Conservation (phyloP, 1,284 basidiomycete genomes). For the Ustilago cynodontis region DNA sequence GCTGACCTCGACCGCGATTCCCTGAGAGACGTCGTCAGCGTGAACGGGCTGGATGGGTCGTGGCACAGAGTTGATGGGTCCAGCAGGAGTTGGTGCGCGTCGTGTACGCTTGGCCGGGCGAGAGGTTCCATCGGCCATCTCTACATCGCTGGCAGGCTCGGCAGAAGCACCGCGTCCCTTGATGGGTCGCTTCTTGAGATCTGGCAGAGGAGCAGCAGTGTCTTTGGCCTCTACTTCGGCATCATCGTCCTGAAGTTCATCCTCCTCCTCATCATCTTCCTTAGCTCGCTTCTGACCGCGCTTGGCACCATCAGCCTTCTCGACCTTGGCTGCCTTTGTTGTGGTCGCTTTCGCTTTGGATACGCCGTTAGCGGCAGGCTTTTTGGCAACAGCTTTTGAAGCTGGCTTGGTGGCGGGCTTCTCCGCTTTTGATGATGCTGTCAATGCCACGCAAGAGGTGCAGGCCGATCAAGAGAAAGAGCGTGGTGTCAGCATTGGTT, state of each 20-base stretch:
- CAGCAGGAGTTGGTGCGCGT: constrained; percentile 45
- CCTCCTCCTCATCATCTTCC: constrained; percentile 39
- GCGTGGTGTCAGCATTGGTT: constrained; percentile 16
- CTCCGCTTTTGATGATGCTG: constrained; percentile 26
- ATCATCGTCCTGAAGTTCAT: constrained; percentile 41
- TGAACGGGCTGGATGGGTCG: constrained; percentile 40
- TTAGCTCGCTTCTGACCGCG: constrained; percentile 48
- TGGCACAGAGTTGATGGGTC: constrained; percentile 52
- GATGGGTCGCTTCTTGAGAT: constrained; percentile 31
- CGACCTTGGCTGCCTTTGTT: constrained; percentile 17
- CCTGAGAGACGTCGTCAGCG: constrained; percentile 30
- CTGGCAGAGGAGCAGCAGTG: constrained; percentile 35
- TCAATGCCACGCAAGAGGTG: background rate
- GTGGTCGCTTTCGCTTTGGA: constrained; percentile 21
- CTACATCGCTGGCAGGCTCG: constrained; percentile 33
- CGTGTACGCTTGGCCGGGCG: constrained; percentile 42
- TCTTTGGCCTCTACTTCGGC: constrained; percentile 23
- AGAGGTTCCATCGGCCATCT: constrained; percentile 35
- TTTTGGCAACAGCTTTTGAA: constrained; percentile 24
- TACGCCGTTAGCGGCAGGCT: constrained; percentile 16
- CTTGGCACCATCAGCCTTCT: constrained; percentile 17
- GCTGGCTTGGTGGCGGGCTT: constrained; percentile 30
- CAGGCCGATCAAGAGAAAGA: background rate
- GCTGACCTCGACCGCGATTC: constrained; percentile 42
- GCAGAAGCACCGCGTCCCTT: constrained; percentile 30